Evolutionary conservation across 768 basidiomycete species (phyloP), one percentile per base, ranked within the genome.

Genomic region (Favolaschia claudopus): DNA sequence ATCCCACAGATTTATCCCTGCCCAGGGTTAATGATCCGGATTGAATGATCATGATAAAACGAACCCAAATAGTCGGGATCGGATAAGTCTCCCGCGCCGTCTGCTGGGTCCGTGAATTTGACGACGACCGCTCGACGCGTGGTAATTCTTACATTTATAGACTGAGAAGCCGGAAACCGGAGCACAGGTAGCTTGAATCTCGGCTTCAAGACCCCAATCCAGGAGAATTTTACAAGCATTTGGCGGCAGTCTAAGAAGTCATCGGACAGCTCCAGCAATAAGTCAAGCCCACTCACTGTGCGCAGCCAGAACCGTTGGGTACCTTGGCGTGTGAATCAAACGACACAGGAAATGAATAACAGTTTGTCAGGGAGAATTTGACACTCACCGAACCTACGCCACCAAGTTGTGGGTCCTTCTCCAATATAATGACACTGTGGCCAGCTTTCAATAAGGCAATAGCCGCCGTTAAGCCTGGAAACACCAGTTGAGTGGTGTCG

Each of bases 401-500:
- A 3, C 53, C 59, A 29, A 60, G 24, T 24, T 42, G 20, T 4
- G 37, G 62, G n/a, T 64, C 64, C 48, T 68, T 67, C 56, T 82
- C 81, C 31, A 82, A 67, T 9, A 82, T 75, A 2, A 76, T 62
- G 7, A 82, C 81, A 12, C 65, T 71, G 61, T 82, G 81, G 13
- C 81, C 81, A 19, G 73, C 70, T 54, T 71, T 69, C 47, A 71
- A 71, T 22, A 82, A 69, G 8, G 74, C 73, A 50, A 75, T 70
- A 4, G 81, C 81, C 27, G 76, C 74, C 2, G 81, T 69, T 29
- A 80, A 64, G n/a, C 81, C 81, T 24, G 77, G 69, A 4, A 24
- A 13, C 31, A 13, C 15, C 1, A 25, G 22, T 5, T 44, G 5
- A 20, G 20, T 14, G 9, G 13, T 20, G 6, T 4, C 32, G 22